Evolutionary conservation across 768 basidiomycete species (phyloP).

Genomic region (Amylocystis lapponica): DNA sequence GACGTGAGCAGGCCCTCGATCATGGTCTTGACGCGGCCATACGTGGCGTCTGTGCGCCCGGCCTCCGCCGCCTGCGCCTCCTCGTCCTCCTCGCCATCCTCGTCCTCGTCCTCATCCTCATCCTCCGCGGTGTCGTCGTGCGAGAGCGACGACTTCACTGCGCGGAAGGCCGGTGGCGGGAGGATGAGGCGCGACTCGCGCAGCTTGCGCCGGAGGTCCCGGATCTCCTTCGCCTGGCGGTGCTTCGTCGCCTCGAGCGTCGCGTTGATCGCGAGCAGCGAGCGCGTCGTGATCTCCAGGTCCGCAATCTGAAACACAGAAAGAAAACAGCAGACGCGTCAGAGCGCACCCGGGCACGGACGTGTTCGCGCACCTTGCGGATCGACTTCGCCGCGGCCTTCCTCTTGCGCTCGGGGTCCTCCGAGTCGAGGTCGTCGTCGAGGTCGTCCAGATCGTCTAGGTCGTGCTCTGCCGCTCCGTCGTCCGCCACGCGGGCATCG

Average conservation of each 20-base stretch:
- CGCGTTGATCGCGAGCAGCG: conserved; percentile 79
- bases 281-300: conserved; percentile 85
- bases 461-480: conserved; percentile 5
- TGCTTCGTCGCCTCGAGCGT: conserved; percentile 77
- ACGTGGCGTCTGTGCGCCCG: conserved; percentile 46
- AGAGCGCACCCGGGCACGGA: not conserved
- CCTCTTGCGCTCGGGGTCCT: conserved; percentile 44
- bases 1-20: conserved; percentile 56
- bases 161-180: conserved; percentile 58
- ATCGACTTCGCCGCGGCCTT: conserved; percentile 78
- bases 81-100: conserved; percentile 35
- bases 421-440: conserved; percentile 9
- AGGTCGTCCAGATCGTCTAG: conserved; percentile 3
- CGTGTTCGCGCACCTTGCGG: conserved; percentile 54
- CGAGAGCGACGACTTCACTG: conserved; percentile 45
- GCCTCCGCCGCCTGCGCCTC: conserved; percentile 31
- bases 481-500: conserved; percentile 7
- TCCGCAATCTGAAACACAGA: conserved; percentile 71
- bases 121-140: conserved; percentile 40
- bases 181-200: conserved; percentile 78
- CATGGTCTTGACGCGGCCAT: conserved; percentile 56
- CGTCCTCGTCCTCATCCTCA: conserved; percentile 36
- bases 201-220: conserved; percentile 74
- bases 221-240: conserved; percentile 78
- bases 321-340: not conserved